phyloP scores from a whole-genome alignment of 164 flowering plant genomes.

The Liquidambar formosana region DNA sequence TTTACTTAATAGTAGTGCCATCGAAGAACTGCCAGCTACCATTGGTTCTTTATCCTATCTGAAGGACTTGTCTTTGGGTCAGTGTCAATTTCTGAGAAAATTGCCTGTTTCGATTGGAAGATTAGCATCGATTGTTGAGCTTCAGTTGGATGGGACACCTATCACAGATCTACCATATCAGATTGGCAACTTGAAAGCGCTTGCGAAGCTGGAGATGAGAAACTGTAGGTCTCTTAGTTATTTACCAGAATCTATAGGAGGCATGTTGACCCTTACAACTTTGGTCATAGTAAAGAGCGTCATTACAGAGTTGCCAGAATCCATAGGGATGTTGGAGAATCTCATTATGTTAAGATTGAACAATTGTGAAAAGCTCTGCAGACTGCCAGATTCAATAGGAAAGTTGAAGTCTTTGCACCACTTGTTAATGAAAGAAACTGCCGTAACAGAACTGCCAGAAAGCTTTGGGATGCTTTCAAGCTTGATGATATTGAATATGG shows the following conservation, averaged over 20 bases:
- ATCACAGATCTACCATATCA: constrained; percentile 35
- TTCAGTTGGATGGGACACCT: constrained; percentile 25
- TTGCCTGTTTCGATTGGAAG: constrained; percentile 44
- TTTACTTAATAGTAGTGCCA: constrained; percentile 14
- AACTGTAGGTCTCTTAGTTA: constrained; percentile 22
- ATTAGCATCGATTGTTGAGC: constrained; percentile 28
- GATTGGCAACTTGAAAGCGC: constrained; percentile 33
- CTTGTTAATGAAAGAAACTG: constrained; percentile 31
- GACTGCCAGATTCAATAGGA: constrained; percentile 41
- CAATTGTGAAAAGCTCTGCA: constrained; percentile 29
- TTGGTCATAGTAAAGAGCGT: constrained; percentile 11
- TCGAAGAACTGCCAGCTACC: constrained; percentile 36
- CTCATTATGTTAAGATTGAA: constrained; percentile 27
- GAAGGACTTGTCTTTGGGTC: constrained; percentile 27
- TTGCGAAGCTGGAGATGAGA: constrained; percentile 36
- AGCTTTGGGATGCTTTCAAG: constrained; percentile 41
- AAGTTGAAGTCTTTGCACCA: constrained; percentile 22
- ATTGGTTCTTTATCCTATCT: constrained; percentile 33
- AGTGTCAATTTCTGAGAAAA: constrained; percentile 20
- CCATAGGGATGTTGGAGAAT: constrained; percentile 38
- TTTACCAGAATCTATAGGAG: constrained; percentile 38
- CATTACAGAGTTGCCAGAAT: constrained; percentile 44
- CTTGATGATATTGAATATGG: constrained; percentile 24
- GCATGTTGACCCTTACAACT: constrained; percentile 19
- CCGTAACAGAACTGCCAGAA: constrained; percentile 34